Evolutionary conservation across 2,329 filamentous ascomycete species (phyloP), one percentile per base, ranked within the genome.

Genomic region (Scedosporium dehoogii): DNA sequence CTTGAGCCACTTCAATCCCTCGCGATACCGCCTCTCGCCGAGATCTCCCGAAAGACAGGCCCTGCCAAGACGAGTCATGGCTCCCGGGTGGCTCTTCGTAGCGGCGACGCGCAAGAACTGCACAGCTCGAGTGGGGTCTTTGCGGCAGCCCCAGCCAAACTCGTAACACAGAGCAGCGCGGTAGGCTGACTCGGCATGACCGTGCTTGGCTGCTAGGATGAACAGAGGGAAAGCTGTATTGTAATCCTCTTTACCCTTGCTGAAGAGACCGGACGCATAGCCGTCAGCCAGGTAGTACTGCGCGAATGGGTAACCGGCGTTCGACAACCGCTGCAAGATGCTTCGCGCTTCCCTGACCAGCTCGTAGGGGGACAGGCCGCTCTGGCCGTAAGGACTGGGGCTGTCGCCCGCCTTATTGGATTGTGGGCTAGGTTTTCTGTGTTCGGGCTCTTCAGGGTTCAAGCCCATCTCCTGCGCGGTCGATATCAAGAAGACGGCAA

Each of bases 241-340:
- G 72, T 96, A 89, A 72, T 99, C 94, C 69, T 91, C 87, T 71
- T 93, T 96, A 65, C 91, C 91, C 74, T 97, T 97, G 77, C 86
- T 96, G 75, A 99, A 97, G 25, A 99, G 80, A 0, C 94, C 94
- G 5, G 93, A 97, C 2, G 92, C 91, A 72, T 91, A 96, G 1
- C 94, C 94, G 72, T 99, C 94, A 21, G 87, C 94, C 12, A 99
- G 85, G 73, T 97, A 97, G 76, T 99, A 99, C 73, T 99, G 94
- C 3, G 94, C 94, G 74, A 97, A 97, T 1, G 94, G 94, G 73
- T 97, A 97, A 56, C 91, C 91, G 63, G 86, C 87, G 75, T 92
- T 93, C 18, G 92, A 83, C 60, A 97, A 81, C 65, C 87, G 88
- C 75, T 96, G 91, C 55, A 99, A 78, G 69, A 97, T 97, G 64